Evolutionary conservation across 306 rosid species (phyloP), one percentile per base, ranked within the genome.

Genomic region (Malus sieversii): DNA sequence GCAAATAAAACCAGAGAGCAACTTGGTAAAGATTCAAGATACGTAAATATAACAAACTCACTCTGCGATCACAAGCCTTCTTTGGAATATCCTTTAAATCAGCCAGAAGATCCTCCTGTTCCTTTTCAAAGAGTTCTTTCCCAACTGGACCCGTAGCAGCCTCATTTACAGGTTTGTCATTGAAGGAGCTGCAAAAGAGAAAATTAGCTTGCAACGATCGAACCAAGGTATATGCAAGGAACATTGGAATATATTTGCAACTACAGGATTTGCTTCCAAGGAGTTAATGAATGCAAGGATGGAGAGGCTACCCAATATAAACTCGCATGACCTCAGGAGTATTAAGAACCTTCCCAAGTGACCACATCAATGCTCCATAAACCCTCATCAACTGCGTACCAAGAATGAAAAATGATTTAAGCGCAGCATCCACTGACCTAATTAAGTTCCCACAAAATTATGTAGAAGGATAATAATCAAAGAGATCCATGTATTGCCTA

Each of bases 321-420:
- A 95, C 99, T 3, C 97, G 96, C 82, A 75, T 76, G 79, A 92
- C 97, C 84, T 95, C 99, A 18, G 99, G 99, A 81, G 90, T 88
- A 83, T 95, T 92, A 42, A 95, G 51, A 55, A 92, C 99, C 73
- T 95, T 95, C 66, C 99, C 99, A 25, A 95, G 97, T n/a, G 99
- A 95, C 97, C 99, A 95, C 99, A 95, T 95, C 60, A 95, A 72
- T 58, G 99, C 99, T 77, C 99, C 97, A 71, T 95, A 92, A 76
- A 92, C 92, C 83, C 97, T 92, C 99, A 95, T 95, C 72, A 95
- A 75, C 98, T 94, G 87, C 82, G 79, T 10, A 63, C 55, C 78
- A 72, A 6, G 68, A 38, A 23, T 44, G 29, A 65, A 29, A 13
- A 60, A 42, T 29, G 48, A 52, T 32, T 20, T 29, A 25, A 40